phyloP scores from a whole-genome alignment of 805 yeast species.

The Candida adriatica region DNA sequence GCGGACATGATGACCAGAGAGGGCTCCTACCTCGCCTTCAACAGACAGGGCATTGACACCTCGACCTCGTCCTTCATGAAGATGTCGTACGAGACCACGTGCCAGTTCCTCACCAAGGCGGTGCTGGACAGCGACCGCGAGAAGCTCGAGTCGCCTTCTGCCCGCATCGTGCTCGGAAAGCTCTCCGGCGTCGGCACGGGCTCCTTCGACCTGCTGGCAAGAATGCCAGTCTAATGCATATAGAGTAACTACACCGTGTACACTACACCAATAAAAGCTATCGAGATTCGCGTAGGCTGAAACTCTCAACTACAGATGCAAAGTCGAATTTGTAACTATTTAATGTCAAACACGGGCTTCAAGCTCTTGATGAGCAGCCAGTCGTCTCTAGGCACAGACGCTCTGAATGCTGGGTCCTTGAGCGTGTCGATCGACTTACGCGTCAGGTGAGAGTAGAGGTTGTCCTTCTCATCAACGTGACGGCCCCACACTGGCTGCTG shows the following conservation, averaged over 20 bases:
- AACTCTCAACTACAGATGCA: too few relatives aligned
- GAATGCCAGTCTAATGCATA: slow-evolving; percentile 27
- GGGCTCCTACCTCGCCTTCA: slow-evolving; percentile 93
- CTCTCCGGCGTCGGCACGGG: slow-evolving; percentile 94
- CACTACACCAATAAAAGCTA: not conserved
- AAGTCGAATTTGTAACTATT: slow-evolving; percentile 26
- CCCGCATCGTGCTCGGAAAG: slow-evolving; percentile 89
- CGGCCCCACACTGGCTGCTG: slow-evolving; percentile 99
- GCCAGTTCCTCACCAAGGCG: slow-evolving; percentile 94
- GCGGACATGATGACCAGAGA: slow-evolving; percentile 99
- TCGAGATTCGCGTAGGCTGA: too few relatives aligned
- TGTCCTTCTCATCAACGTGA: slow-evolving; percentile 92
- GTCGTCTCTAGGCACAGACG: slow-evolving; percentile 88
- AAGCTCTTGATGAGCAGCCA: slow-evolving; percentile 88
- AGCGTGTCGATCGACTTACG: slow-evolving; percentile 93
- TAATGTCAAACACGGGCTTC: slow-evolving; percentile 82
- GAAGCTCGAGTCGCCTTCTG: slow-evolving; percentile 84
- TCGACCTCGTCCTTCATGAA: slow-evolving; percentile 95
- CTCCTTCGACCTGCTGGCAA: slow-evolving; percentile 68
- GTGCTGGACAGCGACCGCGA: slow-evolving; percentile 90
- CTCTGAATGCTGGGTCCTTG: slow-evolving; percentile 97
- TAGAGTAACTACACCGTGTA: not conserved
- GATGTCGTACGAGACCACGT: slow-evolving; percentile 98
- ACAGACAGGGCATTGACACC: slow-evolving; percentile 96
- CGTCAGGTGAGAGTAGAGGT: slow-evolving; percentile 80